phyloP scores from a whole-genome alignment of 192 early-diverging fungal species.

The Nowakowskiella sp. region DNA sequence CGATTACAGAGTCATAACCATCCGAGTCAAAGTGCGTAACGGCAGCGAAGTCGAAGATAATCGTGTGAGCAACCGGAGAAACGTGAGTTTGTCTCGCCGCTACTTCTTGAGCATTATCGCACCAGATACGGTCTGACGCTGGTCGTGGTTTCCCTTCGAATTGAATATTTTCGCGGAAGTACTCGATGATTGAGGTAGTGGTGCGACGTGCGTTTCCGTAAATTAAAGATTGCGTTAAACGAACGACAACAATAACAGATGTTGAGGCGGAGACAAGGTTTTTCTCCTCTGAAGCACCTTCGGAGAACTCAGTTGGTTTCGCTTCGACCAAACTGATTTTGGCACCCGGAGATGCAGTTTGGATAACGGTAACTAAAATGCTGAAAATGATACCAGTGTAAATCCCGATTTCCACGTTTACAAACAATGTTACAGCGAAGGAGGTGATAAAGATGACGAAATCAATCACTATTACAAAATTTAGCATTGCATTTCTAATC shows the following conservation, averaged over 20 bases:
- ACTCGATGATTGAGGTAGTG: conserved; percentile 15
- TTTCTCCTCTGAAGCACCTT: not conserved
- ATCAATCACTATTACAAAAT: conserved; percentile 57
- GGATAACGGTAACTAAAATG: conserved; percentile 65
- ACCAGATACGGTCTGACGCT: conserved; percentile 22
- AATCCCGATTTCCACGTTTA: conserved; percentile 70
- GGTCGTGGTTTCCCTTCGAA: conserved; percentile 13
- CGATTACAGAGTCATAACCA: conserved; percentile 66
- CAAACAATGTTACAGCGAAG: conserved; percentile 53
- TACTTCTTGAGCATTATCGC: conserved; percentile 26
- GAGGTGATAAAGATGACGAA: conserved; percentile 41
- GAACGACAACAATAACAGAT: not conserved
- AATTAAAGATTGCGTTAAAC: too few relatives aligned
- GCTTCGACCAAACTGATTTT: too few relatives aligned
- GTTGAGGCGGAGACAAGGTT: not conserved
- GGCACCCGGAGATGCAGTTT: conserved; percentile 65
- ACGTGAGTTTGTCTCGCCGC: too few relatives aligned
- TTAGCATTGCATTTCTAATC: too few relatives aligned
- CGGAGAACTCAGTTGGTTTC: too few relatives aligned
- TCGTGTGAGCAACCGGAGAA: conserved; percentile 48
- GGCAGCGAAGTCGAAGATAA: conserved; percentile 74
- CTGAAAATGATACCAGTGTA: conserved; percentile 67
- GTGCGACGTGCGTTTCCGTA: conserved; percentile 63
- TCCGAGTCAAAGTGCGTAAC: conserved; percentile 75
- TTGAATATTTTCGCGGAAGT: conserved; percentile 12